Evolutionary conservation across 805 yeast genomes (phyloP).

Genomic region (Saccharomycopsis oosterbeekiorum): DNA sequence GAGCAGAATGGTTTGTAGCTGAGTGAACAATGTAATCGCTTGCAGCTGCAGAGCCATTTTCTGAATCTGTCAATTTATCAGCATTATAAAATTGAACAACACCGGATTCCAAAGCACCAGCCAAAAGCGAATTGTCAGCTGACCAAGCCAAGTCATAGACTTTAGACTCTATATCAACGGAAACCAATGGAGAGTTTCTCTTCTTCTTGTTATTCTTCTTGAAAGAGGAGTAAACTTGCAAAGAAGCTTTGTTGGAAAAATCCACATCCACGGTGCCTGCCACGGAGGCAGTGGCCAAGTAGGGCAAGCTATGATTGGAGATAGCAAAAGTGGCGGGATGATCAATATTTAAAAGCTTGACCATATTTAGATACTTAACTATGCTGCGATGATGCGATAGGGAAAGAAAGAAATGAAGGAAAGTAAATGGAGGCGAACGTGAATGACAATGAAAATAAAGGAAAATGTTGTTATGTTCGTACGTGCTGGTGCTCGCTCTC

Average conservation of each 20-base stretch:
- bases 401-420: background rate
- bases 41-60: slow-evolving; percentile 21
- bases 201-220: background rate
- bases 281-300: slow-evolving; percentile 84
- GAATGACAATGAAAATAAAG: too few species aligned
- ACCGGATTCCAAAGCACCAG: slow-evolving; percentile 87
- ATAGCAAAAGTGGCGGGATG: slow-evolving; percentile 94
- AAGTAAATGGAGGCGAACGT: background rate
- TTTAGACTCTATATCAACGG: slow-evolving; percentile 43
- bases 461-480: background rate
- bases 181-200: slow-evolving; percentile 30
- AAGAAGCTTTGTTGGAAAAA: slow-evolving; percentile 66
- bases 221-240: slow-evolving; percentile 72
- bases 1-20: slow-evolving; percentile 51
- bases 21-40: slow-evolving; percentile 39
- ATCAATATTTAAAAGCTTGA: slow-evolving; percentile 72
- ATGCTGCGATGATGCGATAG: too few species aligned
- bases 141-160: slow-evolving; percentile 87
- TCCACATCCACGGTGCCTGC: slow-evolving; percentile 91
- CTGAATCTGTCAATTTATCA: slow-evolving; percentile 32
- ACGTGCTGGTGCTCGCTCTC: background rate
- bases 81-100: slow-evolving; percentile 71
- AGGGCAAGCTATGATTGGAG: slow-evolving; percentile 69
- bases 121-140: slow-evolving; percentile 51
- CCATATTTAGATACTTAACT: slow-evolving; percentile 4